Evolutionary conservation across 805 yeast species (phyloP), one percentile per base, ranked within the genome.

Genomic region (Candida qinlingensis): DNA sequence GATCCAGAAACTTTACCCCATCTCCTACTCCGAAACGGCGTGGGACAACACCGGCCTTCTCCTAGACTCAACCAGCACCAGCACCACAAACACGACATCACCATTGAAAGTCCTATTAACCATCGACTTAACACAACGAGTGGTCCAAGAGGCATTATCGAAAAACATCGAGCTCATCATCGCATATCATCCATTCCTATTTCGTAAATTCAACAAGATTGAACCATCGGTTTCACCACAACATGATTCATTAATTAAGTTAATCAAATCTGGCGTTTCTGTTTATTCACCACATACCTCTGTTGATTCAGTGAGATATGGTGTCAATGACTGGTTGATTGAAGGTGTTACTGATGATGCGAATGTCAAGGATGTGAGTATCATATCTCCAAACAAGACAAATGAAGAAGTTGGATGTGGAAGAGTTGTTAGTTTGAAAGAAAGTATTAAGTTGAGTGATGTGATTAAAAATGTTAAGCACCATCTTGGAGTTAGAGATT

Each of bases 241-340:
- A 64, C 97, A 94, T 61, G 68, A 68, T 26, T 86, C 96, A 6
- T 71, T 92, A 46, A 64, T 92, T 37, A 76, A 77, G 47, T 73
- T 94, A 58, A 83, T 89, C 45, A 83, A 81, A 54, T 75, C 81
- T 50, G 86, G 87, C n/a, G 78, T 94, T 48, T 79, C 90, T 43
- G 99, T 94, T 2, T 94, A 94, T 64, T 85, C 85, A 47, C 99
- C 99, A 28, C 99, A 94, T 62, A 92, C 99, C 1, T 90, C 98
- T 0, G 86, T 94, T 4, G 99, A 94, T 67, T 92, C 97, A 27
- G 94, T 94, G 8, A 66, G 67, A 10, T 86, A 85, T n/a, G 99
- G 99, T 26, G 97, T 94, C 53, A 94, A 94, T 57, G 98, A 90
- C 63, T 94, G 96, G 85, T 72, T 94, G 39, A 85, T 79, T 1